Conservation (phyloP, 108 stramenopile genomes). For the Cylindrotheca closterium region DNA sequence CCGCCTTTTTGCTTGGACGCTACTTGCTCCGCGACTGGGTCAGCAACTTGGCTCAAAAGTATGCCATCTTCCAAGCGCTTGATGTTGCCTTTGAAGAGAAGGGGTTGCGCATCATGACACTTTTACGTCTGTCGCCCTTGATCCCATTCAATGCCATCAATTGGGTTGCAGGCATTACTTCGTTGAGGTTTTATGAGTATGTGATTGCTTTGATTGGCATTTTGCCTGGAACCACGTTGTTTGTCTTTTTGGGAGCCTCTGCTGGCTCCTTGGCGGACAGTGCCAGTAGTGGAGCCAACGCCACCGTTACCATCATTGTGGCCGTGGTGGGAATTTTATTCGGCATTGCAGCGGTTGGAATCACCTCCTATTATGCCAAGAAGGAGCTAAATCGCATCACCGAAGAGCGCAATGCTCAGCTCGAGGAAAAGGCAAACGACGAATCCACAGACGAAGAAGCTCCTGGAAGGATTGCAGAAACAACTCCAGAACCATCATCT, state of each 20-base stretch:
- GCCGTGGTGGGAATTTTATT: slow-evolving; percentile 58
- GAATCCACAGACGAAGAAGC: background rate
- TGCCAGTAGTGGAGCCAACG: slow-evolving; percentile 30
- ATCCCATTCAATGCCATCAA: slow-evolving; percentile 60
- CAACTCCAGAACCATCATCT: too few relatives aligned
- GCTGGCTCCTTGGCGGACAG: slow-evolving; percentile 61
- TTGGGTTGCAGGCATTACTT: slow-evolving; percentile 52
- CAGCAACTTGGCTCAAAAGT: slow-evolving; percentile 33
- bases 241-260: slow-evolving; percentile 73
- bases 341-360: slow-evolving; percentile 53
- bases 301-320: slow-evolving; percentile 38
- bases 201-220: slow-evolving; percentile 51
- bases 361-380: slow-evolving; percentile 68
- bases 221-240: slow-evolving; percentile 75
- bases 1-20: slow-evolving; percentile 53
- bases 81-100: slow-evolving; percentile 57
- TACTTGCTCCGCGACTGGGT: slow-evolving; percentile 62
- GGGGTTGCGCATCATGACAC: slow-evolving; percentile 59
- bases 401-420: background rate
- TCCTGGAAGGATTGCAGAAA: too few relatives aligned
- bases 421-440: background rate
- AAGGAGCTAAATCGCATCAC: slow-evolving; percentile 57
- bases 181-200: slow-evolving; percentile 46
- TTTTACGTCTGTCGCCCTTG: slow-evolving; percentile 53
- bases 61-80: slow-evolving; percentile 53